phyloP scores from a whole-genome alignment of 2,329 filamentous ascomycete species.

The Talaromyces rugulosus region DNA sequence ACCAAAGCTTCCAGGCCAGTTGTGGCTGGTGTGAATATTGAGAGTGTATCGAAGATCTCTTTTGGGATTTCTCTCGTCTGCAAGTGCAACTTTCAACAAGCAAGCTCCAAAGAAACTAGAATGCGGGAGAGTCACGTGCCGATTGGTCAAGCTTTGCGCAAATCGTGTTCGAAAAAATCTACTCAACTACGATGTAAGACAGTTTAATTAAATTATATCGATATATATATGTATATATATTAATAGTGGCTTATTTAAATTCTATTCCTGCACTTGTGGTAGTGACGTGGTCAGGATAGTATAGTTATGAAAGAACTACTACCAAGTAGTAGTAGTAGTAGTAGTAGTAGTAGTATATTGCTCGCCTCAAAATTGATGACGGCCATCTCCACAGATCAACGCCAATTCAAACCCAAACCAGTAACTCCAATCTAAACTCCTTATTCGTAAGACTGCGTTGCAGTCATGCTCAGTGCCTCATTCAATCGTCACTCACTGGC shows the following conservation, averaged over 20 bases:
- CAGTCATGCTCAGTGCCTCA: conserved; percentile 16
- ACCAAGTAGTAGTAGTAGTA: neutral
- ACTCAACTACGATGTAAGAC: neutral
- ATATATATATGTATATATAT: neutral
- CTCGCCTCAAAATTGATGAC: neutral
- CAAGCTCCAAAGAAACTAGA: conserved; percentile 1
- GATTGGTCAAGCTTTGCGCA: neutral
- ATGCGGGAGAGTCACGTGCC: conserved; percentile 1
- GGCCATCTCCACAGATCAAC: neutral
- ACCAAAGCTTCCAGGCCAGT: neutral
- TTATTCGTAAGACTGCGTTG: neutral
- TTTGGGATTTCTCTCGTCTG: neutral
- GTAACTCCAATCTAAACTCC: neutral
- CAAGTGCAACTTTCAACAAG: neutral
- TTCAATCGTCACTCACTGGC: conserved; percentile 28
- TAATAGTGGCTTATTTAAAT: neutral
- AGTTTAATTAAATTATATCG: neutral
- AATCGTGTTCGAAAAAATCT: neutral
- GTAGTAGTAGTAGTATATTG: neutral
- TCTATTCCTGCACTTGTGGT: neutral
- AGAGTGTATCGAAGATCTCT: neutral
- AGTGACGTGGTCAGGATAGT: neutral
- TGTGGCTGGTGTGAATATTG: neutral
- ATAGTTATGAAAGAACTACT: neutral
- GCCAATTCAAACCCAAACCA: neutral